Percentiles rank a stretch among this genome's conserved stretches.
Evolutionary conservation across 192 early-diverging fungal species (phyloP).

Genomic region (Geranomyces variabilis): DNA sequence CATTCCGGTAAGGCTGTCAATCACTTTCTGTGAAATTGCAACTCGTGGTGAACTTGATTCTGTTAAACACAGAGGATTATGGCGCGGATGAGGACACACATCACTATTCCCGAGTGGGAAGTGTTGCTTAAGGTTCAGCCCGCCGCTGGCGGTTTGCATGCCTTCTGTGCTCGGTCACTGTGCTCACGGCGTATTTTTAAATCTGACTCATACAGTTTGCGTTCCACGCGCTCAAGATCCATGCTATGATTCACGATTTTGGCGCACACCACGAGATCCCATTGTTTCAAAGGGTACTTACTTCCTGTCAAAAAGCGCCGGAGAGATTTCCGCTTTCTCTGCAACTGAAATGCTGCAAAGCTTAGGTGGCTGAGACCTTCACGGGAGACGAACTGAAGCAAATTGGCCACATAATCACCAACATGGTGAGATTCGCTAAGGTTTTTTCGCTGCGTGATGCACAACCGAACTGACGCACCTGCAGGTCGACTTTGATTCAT

Average conservation of each 20-base stretch:
- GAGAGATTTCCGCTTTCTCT: too few relatives aligned
- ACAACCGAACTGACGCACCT: background rate
- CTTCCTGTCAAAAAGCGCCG: too few relatives aligned
- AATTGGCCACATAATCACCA: conserved; percentile 61
- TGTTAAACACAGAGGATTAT: conserved; percentile 29
- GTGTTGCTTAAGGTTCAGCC: conserved; percentile 57
- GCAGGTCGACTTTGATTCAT: conserved; percentile 78
- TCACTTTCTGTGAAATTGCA: background rate
- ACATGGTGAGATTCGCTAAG: conserved; percentile 46
- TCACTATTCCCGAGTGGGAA: conserved; percentile 63
- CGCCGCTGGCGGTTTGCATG: background rate
- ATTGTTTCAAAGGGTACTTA: conserved; percentile 28
- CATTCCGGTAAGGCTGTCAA: conserved; percentile 36
- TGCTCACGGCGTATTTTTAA: background rate
- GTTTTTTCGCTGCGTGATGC: background rate
- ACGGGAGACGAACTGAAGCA: conserved; percentile 45
- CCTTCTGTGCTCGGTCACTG: background rate
- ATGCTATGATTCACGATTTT: conserved; percentile 27
- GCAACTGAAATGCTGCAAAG: too few relatives aligned
- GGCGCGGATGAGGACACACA: conserved; percentile 47
- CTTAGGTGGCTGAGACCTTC: conserved; percentile 44
- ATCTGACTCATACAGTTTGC: conserved; percentile 61
- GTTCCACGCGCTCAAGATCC: conserved; percentile 60
- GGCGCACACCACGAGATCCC: conserved; percentile 5
- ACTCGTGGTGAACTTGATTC: background rate